A percentile compares a stretch with the other conserved stretches of the same genome.
Evolutionary conservation across 2,329 filamentous ascomycete species (phyloP).

Genomic region (Colletotrichum euphorbiae): DNA sequence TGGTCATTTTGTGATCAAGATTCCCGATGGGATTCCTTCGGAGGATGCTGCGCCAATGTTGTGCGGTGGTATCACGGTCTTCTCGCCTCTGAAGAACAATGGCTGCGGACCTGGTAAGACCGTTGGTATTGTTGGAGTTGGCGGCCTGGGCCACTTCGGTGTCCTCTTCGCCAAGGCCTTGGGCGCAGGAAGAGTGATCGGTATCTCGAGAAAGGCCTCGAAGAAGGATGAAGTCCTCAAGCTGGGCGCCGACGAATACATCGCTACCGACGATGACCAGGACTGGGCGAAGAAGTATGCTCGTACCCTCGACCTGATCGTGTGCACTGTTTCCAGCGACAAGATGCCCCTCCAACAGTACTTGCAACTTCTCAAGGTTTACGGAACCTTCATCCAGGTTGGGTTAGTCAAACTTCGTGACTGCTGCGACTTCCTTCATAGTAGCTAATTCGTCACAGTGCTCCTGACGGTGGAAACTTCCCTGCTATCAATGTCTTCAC

Average conservation of each 20-base stretch:
- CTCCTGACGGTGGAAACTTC: constrained; percentile 62
- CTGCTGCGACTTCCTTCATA: not conserved
- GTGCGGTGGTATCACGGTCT: constrained; percentile 78
- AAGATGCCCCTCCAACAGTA: constrained; percentile 67
- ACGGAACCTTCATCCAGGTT: constrained; percentile 44
- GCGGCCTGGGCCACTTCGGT: constrained; percentile 77
- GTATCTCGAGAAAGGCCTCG: constrained; percentile 64
- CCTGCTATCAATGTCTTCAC: constrained; percentile 60
- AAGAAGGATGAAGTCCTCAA: constrained; percentile 67
- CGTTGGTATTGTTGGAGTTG: constrained; percentile 75
- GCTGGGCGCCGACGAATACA: constrained; percentile 66
- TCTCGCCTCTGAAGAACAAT: constrained; percentile 70
- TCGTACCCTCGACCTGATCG: constrained; percentile 66
- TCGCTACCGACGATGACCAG: constrained; percentile 58
- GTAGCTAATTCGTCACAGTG: constrained; percentile 41
- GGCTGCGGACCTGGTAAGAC: constrained; percentile 74
- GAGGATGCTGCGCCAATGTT: constrained; percentile 71
- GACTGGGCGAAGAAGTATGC: constrained; percentile 66
- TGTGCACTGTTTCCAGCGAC: constrained; percentile 64
- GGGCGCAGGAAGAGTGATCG: constrained; percentile 69
- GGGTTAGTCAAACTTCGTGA: constrained; percentile 40
- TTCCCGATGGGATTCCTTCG: constrained; percentile 54
- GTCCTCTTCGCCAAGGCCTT: constrained; percentile 76
- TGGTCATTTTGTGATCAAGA: constrained; percentile 61
- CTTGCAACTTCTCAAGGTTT: constrained; percentile 58